These are phyloP conservation scores for Alopecurus myosuroides DNA, from an alignment of 176 grass and related monocot species.

Conservation along the genomic window DNA sequence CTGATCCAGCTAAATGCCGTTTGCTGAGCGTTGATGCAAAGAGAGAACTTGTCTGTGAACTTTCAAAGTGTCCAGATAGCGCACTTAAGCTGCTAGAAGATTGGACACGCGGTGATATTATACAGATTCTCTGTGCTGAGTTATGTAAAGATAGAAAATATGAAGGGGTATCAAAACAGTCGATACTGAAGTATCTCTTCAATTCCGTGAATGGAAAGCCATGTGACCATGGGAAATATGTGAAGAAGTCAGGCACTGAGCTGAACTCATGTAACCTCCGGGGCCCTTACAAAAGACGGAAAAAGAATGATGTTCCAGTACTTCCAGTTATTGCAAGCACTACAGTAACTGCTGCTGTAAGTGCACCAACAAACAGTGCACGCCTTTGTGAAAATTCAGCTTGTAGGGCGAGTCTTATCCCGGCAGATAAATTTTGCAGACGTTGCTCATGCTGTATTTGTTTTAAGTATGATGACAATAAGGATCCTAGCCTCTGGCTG, in stretches of 20 bases:
- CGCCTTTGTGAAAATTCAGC: slow-evolving; percentile 54
- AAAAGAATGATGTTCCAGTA: slow-evolving; percentile 29
- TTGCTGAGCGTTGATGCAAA: slow-evolving; percentile 50
- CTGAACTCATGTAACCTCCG: slow-evolving; percentile 10
- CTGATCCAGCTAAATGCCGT: slow-evolving; percentile 39
- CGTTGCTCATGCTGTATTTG: slow-evolving; percentile 59
- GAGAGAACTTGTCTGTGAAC: slow-evolving; percentile 44
- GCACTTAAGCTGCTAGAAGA: slow-evolving; percentile 32
- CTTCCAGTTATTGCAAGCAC: slow-evolving; percentile 21
- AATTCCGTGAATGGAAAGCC: slow-evolving; percentile 34
- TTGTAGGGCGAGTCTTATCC: slow-evolving; percentile 49
- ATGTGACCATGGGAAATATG: background rate
- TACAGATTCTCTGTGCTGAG: slow-evolving; percentile 44
- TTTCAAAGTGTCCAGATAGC: slow-evolving; percentile 39
- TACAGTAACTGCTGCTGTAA: slow-evolving; percentile 15
- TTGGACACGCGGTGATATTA: slow-evolving; percentile 48
- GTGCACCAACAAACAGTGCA: slow-evolving; percentile 15
- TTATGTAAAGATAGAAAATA: slow-evolving; percentile 34
- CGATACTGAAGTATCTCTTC: slow-evolving; percentile 54
- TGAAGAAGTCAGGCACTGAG: background rate
- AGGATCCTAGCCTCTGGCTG: slow-evolving; percentile 64
- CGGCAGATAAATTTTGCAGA: slow-evolving; percentile 46
- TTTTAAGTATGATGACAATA: slow-evolving; percentile 59
- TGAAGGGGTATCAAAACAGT: slow-evolving; percentile 33
- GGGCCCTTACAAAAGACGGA: slow-evolving; percentile 48